Evolutionary conservation across 768 basidiomycete genomes (phyloP), one percentile per base, ranked within the genome.

Genomic region (Boletus coccyginus): DNA sequence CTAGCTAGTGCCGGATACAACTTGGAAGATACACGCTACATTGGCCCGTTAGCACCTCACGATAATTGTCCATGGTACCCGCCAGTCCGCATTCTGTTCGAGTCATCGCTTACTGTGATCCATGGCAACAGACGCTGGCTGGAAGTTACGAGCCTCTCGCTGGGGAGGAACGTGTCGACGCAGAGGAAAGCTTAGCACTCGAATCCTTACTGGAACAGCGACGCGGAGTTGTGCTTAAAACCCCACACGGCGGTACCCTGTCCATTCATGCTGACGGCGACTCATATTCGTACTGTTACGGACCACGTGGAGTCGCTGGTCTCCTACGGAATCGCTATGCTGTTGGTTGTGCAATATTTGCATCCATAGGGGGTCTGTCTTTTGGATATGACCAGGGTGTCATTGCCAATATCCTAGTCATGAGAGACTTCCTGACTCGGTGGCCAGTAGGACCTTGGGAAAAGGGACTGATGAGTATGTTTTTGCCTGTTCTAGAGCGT

Each of bases 301-400:
- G 90, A 7, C 88, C 89, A 2, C 73, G 70, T n/a, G 89, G 90
- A 1, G 61, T 90, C 11, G 62, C 75, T 3, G 90, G 90, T 11
- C 75, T 92, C 16, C 65, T 78, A 45, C 79, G 79, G 58, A 92
- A 90, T 66, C 78, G 76, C 54, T 88, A 86, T 60, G 81, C 85
- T 5, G 70, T 86, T 9, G 72, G 83, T 2, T 91, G 88, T 57
- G 88, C 86, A 5, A 73, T 86, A 46, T 90, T 91, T 60, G 90
- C 86, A 1, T 87, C 85, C 11, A 81, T 92, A 62, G 90, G 90
- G 2, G 89, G 89, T 0, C 66, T 91, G 53, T 83, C 86, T 14
- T 92, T 92, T 69, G 90, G 90, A 10, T 92, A 92, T 65, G 90
- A 91, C 63, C 90, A 92, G 65, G 90, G 90, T 38, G 90, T 92